phyloP scores from a whole-genome alignment of 2,329 filamentous ascomycete species.

The Septoria petroselini region DNA sequence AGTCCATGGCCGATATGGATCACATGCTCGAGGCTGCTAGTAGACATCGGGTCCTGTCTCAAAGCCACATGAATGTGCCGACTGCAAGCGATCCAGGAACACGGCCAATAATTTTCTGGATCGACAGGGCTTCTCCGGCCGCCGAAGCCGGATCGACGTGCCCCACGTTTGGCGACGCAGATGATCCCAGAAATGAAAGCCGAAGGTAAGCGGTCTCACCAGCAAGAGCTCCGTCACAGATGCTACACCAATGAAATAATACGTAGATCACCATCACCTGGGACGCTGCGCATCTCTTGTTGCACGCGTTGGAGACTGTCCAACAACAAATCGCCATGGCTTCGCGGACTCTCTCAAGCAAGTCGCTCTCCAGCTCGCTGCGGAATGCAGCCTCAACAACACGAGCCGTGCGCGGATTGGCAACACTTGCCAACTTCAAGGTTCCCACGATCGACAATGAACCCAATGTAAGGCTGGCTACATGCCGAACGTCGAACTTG shows the following conservation, averaged over 20 bases:
- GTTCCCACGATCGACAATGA: conserved; percentile 85
- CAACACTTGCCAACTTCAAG: conserved; percentile 79
- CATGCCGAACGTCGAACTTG: not conserved
- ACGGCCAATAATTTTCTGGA: not conserved
- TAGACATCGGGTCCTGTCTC: not conserved
- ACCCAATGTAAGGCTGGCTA: conserved; percentile 71
- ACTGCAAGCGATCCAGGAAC: conserved; percentile 9
- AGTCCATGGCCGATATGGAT: conserved; percentile 1
- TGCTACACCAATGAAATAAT: not conserved
- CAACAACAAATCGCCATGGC: conserved; percentile 16
- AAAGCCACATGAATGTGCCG: not conserved
- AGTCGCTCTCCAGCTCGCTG: conserved; percentile 9
- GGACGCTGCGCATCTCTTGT: not conserved
- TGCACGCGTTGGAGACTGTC: not conserved
- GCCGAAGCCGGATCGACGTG: conserved; percentile 8
- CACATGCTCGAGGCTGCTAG: no score
- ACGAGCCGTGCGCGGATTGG: conserved; percentile 34
- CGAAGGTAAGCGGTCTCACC: conserved; percentile 15
- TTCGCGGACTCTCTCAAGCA: conserved; percentile 13
- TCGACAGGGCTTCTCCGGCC: not conserved
- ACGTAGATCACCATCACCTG: no score
- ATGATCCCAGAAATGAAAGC: conserved; percentile 10
- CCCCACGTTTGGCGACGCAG: not conserved
- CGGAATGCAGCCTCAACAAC: conserved; percentile 6
- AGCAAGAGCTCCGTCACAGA: conserved; percentile 4